Evolutionary conservation across 192 early-diverging fungal genomes (phyloP).

Genomic region (Podila epicladia): DNA sequence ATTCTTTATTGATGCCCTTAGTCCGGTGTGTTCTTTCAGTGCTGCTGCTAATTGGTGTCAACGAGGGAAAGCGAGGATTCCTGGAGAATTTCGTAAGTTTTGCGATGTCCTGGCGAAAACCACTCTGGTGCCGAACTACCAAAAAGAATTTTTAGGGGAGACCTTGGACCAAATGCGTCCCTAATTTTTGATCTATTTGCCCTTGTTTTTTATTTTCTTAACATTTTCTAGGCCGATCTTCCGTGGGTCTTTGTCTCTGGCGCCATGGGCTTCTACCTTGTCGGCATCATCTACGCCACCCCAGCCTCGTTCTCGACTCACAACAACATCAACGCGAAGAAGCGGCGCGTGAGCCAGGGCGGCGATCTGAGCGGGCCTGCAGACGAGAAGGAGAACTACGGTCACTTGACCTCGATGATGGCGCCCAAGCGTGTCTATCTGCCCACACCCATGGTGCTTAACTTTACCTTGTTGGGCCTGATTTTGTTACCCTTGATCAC

Average conservation of each 20-base stretch:
- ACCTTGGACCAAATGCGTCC: not conserved
- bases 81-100: constrained; percentile 44
- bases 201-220: not conserved
- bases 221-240: constrained; percentile 21
- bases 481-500: constrained; percentile 31
- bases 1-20: not conserved
- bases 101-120: not conserved
- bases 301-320: constrained; percentile 39
- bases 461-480: constrained; percentile 30
- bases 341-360: constrained; percentile 13
- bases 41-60: constrained; percentile 17
- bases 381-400: not conserved
- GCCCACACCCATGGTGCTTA: constrained; percentile 39
- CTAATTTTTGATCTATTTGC: not conserved
- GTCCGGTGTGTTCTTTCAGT: constrained; percentile 40
- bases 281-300: constrained; percentile 50
- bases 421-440: constrained; percentile 31
- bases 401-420: constrained; percentile 8
- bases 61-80: constrained; percentile 31
- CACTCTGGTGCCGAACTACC: not conserved
- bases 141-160: not conserved
- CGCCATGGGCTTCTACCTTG: constrained; percentile 48
- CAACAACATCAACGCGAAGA: constrained; percentile 7
- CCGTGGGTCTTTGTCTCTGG: constrained; percentile 49
- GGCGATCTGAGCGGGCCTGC: not conserved